Base-by-base conservation (phyloP, 2,329 filamentous ascomycete genomes). In the Ceratocystis cacaofunesta region DNA sequence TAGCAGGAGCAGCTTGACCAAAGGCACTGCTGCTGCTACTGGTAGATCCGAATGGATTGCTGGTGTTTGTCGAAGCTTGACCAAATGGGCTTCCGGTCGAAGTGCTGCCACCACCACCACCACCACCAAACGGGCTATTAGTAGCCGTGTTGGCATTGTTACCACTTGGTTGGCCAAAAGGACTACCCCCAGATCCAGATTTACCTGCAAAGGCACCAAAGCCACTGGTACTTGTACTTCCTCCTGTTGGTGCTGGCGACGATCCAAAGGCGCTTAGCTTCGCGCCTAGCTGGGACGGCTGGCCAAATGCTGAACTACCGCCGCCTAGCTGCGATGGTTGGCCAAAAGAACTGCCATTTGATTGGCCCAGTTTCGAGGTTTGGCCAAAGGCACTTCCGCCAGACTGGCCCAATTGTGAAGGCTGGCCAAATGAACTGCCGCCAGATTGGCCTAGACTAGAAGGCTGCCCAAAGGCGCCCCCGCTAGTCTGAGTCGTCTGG, bases 381-480 rank as follows among this genome's bases (percentile, higher is more conserved):
- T 76, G 77, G 8, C 74, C 73, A 68, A 76, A 76, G 0, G 70
- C 71, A 30, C 62, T 68, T 15, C 72, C 71, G n/a, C 71, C 62
- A 12, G 74, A 62, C 69, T 74, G 43, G 69, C 71, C 68, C 66
- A 65, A 8, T n/a, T 74, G 71, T 46, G 73, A 72, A 5, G 73
- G 65, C 65, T 74, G 72, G 0, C 72, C 70, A 66, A 76, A 76
- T 0, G 70, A 71, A 48, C 64, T 68, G 15, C 72, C 71, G n/a
- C 71, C 63, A 12, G 74, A 61, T 69, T 74, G 43, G 68, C 71
- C 68, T 66, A 64, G 19, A 12, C 74, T 71, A 48, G 73, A 72
- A 0, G 74, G 68, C 63, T 77, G 77, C 4, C 75, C 73, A 67
- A 80, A 79, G 0, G 70, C 70, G 32, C 65, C 55, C 17, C 65